Evolutionary conservation across 2,329 filamentous ascomycete species (phyloP).

Genomic region (Cadophora malorum): DNA sequence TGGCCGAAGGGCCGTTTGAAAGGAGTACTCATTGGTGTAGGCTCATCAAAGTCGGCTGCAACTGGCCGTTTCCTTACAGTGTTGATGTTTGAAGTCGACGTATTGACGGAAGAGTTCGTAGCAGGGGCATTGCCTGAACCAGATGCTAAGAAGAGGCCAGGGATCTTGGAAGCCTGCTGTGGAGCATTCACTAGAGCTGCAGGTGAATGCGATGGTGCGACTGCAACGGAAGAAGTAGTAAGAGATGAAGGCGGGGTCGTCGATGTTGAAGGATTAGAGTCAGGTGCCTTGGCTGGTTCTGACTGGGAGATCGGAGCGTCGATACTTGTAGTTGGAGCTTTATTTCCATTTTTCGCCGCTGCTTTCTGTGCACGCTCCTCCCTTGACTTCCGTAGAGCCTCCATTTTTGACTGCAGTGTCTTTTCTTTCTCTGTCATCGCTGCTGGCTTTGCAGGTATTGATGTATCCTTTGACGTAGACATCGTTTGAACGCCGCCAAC

Average conservation of each 20-base stretch:
- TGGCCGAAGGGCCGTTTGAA: slow-evolving; percentile 67
- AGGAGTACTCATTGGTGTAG: slow-evolving; percentile 45
- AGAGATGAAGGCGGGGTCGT: slow-evolving; percentile 2
- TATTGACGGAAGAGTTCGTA: slow-evolving; percentile 16
- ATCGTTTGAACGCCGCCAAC: background rate
- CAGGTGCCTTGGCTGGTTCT: slow-evolving; percentile 17
- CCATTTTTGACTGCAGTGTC: slow-evolving; percentile 78
- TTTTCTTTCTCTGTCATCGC: slow-evolving; percentile 72
- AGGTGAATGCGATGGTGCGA: slow-evolving; percentile 16
- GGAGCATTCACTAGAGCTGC: background rate
- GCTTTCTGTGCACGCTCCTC: slow-evolving; percentile 51
- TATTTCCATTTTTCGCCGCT: slow-evolving; percentile 42
- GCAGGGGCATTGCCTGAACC: slow-evolving; percentile 25
- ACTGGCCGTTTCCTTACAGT: slow-evolving; percentile 62
- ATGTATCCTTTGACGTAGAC: background rate
- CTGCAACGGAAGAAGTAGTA: background rate
- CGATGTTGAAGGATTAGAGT: background rate
- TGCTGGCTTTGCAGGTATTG: slow-evolving; percentile 32
- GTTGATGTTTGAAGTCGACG: slow-evolving; percentile 19
- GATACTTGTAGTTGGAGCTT: slow-evolving; percentile 14
- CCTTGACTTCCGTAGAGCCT: slow-evolving; percentile 69
- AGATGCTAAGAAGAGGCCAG: slow-evolving; percentile 43
- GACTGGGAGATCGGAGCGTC: slow-evolving; percentile 18
- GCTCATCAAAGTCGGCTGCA: slow-evolving; percentile 74
- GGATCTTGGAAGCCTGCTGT: slow-evolving; percentile 33